These are phyloP conservation scores for Cinchona pubescens DNA, from an alignment of 257 asterid genomes.

Conservation along the genomic window DNA sequence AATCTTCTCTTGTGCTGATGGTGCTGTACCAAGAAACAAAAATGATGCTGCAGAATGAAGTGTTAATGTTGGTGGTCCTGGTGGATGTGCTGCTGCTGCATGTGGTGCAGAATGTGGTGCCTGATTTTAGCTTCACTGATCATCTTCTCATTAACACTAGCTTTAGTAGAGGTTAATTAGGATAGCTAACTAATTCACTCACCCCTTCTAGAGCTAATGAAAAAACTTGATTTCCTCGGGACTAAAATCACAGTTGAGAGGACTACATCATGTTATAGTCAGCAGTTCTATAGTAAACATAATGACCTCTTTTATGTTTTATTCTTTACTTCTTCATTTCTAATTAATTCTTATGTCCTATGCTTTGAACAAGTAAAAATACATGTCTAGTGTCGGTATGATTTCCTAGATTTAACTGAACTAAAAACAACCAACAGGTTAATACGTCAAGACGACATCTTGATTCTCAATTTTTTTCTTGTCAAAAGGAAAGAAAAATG, in stretches of 20 bases:
- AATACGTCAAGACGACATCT: not conserved
- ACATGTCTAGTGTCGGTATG: not conserved
- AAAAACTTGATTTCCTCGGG: not conserved
- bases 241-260: not conserved
- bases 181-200: not conserved
- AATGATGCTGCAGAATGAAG: constrained; percentile 21
- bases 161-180: not conserved
- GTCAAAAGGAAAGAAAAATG: not conserved
- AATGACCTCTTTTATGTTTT: not conserved
- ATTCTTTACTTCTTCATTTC: not conserved
- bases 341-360: not conserved
- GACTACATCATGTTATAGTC: not conserved
- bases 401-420: not conserved
- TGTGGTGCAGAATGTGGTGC: constrained; percentile 45
- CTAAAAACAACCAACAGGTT: not conserved
- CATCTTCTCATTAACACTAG: not conserved
- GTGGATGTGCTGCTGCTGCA: constrained; percentile 25
- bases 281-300: no score
- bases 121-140: constrained; percentile 2
- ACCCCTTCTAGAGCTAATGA: not conserved
- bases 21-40: constrained; percentile 31
- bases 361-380: not conserved
- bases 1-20: constrained; percentile 32
- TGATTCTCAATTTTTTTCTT: not conserved
- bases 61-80: constrained; percentile 22